Conservation (phyloP, 1,139 yeast genomes). For the Chernovozyma aurita region DNA sequence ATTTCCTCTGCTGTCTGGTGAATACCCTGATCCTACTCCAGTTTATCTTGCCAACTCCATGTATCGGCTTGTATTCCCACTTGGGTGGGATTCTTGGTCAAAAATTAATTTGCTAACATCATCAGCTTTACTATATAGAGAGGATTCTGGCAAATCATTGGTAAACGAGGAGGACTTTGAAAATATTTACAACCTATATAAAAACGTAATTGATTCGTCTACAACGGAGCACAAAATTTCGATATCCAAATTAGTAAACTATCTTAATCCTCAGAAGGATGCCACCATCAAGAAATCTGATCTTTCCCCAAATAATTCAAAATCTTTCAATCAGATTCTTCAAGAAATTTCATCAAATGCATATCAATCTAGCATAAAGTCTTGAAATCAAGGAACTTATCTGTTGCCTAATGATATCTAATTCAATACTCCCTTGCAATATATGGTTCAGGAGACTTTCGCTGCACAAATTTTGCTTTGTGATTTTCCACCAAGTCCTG, state of each 20-base stretch:
- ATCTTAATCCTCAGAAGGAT: background rate
- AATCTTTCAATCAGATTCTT: background rate
- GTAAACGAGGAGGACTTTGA: background rate
- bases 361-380: no score
- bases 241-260: background rate
- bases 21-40: constrained; percentile 8
- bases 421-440: no score
- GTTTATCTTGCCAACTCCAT: constrained; percentile 9
- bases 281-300: background rate
- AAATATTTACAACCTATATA: background rate
- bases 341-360: background rate
- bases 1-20: background rate
- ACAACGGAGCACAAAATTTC: background rate
- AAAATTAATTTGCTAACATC: constrained; percentile 4
- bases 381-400: no score
- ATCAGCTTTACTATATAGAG: background rate
- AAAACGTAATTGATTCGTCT: background rate
- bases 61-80: constrained; percentile 1
- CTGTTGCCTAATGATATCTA: no score
- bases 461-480: constrained; percentile 5
- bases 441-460: no score
- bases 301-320: background rate
- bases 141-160: background rate
- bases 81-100: constrained; percentile 4
- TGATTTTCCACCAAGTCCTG: constrained; percentile 5